Conservation (phyloP, 1,139 yeast genomes). For the Meyerozyma sp. region DNA sequence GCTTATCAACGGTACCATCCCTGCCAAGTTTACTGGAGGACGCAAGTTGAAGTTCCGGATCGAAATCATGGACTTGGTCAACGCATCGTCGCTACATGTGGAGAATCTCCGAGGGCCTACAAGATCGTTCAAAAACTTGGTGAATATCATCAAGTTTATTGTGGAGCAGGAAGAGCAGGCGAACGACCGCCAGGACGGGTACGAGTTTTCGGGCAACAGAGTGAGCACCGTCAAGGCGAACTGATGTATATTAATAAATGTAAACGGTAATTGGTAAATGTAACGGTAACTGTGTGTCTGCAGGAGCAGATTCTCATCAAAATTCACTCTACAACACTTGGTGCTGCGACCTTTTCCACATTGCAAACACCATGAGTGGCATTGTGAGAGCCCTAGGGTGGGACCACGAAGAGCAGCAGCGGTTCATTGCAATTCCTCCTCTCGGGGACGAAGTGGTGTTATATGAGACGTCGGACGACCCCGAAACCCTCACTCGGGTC, state of each 20-base stretch:
- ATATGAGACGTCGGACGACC: conserved; percentile 10
- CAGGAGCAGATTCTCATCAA: neutral
- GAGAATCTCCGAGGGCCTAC: conserved; percentile 61
- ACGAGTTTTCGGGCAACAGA: conserved; percentile 13
- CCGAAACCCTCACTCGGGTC: conserved; percentile 40
- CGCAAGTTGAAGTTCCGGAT: conserved; percentile 45
- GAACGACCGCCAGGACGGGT: conserved; percentile 12
- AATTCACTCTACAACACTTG: neutral
- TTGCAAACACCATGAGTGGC: neutral
- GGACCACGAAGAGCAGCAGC: conserved; percentile 2
- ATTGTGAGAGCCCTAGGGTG: neutral
- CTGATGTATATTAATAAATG: neutral
- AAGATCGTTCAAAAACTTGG: conserved; percentile 56
- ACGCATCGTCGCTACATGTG: conserved; percentile 47
- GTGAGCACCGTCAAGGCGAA: neutral
- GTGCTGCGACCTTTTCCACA: neutral
- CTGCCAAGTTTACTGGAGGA: conserved; percentile 44
- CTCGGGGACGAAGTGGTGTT: conserved; percentile 12
- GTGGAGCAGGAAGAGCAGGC: conserved; percentile 33
- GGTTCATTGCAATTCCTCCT: conserved; percentile 9
- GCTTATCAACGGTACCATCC: conserved; percentile 41
- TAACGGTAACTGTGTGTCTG: no score
- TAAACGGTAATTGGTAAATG: neutral
- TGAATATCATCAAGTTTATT: conserved; percentile 40
- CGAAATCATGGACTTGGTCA: conserved; percentile 34